A percentile compares a stretch with the other conserved stretches of the same genome.
Conservation (phyloP, 495 filamentous ascomycete species). For the Stereocaulon alpinum region DNA sequence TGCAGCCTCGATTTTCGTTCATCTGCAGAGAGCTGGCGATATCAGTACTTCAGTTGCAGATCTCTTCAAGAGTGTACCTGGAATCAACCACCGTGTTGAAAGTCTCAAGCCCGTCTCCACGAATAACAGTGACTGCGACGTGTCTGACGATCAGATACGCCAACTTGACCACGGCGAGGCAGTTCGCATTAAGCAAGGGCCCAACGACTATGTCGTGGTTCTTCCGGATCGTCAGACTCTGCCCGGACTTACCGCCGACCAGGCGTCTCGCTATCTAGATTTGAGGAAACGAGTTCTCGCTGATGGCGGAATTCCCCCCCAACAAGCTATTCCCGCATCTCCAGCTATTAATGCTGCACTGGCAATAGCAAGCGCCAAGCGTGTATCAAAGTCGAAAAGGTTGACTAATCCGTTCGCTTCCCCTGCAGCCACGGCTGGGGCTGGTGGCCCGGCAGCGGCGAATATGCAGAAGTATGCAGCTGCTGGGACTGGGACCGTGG, state of each 20-base stretch:
- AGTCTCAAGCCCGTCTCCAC: slow-evolving; percentile 25
- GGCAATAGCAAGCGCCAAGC: background rate
- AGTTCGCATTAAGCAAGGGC: slow-evolving; percentile 28
- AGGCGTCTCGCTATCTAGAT: slow-evolving; percentile 66
- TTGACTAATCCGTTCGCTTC: slow-evolving; percentile 4
- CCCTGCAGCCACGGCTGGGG: background rate
- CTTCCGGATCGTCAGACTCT: slow-evolving; percentile 68
- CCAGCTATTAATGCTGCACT: background rate
- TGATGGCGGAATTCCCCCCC: slow-evolving; percentile 5
- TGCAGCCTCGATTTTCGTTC: slow-evolving; percentile 32
- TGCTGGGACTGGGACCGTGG: background rate
- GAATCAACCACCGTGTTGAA: slow-evolving; percentile 41
- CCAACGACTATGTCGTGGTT: slow-evolving; percentile 32
- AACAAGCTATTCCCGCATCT: background rate
- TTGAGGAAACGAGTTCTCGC: slow-evolving; percentile 34
- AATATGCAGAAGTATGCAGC: slow-evolving; percentile 5
- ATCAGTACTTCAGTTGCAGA: slow-evolving; percentile 40
- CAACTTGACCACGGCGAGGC: slow-evolving; percentile 31
- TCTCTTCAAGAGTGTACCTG: slow-evolving; percentile 43
- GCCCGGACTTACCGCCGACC: slow-evolving; percentile 60
- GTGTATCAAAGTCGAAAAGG: background rate
- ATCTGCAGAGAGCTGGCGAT: slow-evolving; percentile 33
- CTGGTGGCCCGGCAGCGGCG: background rate
- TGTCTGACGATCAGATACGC: slow-evolving; percentile 19
- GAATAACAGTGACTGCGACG: slow-evolving; percentile 29